Evolutionary conservation across 495 filamentous ascomycete species (phyloP).

Genomic region (Aspergillus leporis): DNA sequence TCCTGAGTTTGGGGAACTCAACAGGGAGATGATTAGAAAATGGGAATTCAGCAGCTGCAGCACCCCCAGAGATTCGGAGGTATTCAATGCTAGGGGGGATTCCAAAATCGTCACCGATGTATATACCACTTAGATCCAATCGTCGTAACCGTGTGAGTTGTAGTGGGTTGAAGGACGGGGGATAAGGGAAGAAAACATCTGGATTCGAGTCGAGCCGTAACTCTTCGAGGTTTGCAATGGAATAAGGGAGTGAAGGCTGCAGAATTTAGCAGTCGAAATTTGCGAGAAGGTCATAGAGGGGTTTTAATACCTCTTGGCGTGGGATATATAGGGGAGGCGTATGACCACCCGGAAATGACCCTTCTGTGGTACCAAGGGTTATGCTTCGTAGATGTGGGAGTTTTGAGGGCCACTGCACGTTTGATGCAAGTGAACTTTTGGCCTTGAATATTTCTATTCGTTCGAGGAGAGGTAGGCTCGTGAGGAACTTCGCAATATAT

Average conservation of each 20-base stretch:
- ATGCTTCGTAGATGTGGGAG: slow-evolving; percentile 41
- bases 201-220: slow-evolving; percentile 35
- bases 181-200: slow-evolving; percentile 21
- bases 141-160: slow-evolving; percentile 28
- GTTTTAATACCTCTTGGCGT: slow-evolving; percentile 9
- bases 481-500: slow-evolving; percentile 37
- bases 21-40: slow-evolving; percentile 11
- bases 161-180: slow-evolving; percentile 18
- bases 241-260: slow-evolving; percentile 15
- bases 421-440: slow-evolving; percentile 18
- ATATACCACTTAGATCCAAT: slow-evolving; percentile 34
- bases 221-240: slow-evolving; percentile 41
- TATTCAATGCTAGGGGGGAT: slow-evolving; percentile 35
- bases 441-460: slow-evolving; percentile 36
- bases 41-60: slow-evolving; percentile 17
- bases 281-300: not conserved
- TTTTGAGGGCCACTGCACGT: slow-evolving; percentile 26
- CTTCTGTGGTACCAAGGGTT: slow-evolving; percentile 24
- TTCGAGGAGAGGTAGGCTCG: slow-evolving; percentile 42
- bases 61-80: slow-evolving; percentile 32
- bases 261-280: not conserved
- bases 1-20: slow-evolving; percentile 31
- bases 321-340: slow-evolving; percentile 25
- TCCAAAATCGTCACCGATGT: slow-evolving; percentile 16
- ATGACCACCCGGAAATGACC: not conserved